These are phyloP conservation scores for Microbotryum violaceum DNA, from an alignment of 1,284 basidiomycete genomes.

Conservation along the genomic window DNA sequence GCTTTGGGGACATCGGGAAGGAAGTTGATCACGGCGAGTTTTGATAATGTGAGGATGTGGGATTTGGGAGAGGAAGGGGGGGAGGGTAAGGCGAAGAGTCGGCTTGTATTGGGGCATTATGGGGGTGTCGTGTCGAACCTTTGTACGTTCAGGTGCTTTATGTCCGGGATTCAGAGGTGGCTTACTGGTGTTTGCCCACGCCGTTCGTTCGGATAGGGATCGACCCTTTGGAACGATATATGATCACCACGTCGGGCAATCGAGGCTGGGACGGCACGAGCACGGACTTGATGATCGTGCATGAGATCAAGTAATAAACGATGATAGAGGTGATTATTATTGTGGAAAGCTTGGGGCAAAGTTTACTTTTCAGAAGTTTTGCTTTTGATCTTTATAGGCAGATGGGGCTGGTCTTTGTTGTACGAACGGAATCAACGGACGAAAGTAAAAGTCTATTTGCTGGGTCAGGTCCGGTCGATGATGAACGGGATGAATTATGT, in stretches of 20 bases:
- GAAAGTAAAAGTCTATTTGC: too few species aligned
- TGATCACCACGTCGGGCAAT: conserved; percentile 87
- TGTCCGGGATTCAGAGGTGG: background rate
- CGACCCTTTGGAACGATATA: conserved; percentile 73
- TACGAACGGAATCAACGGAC: too few species aligned
- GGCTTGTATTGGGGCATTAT: conserved; percentile 93
- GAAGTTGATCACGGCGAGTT: conserved; percentile 68
- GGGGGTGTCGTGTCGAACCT: conserved; percentile 86
- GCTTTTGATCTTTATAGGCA: too few species aligned
- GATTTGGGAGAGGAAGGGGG: conserved; percentile 47
- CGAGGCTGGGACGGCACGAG: conserved; percentile 90
- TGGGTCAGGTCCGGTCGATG: too few species aligned
- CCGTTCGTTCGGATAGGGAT: conserved; percentile 39
- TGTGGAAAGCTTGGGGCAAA: too few species aligned
- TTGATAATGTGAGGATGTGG: conserved; percentile 91
- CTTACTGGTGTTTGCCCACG: background rate
- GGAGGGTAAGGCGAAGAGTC: conserved; percentile 56
- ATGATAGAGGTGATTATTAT: too few species aligned
- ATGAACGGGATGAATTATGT: too few species aligned
- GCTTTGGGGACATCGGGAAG: conserved; percentile 74
- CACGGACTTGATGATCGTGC: conserved; percentile 78
- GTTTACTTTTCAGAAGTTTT: too few species aligned
- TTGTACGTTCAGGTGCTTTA: conserved; percentile 44
- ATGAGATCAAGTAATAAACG: conserved; percentile 59
- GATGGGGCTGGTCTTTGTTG: too few species aligned